Conservation (phyloP, 176 grass and related monocot genomes). For the Pontederia paniculata region DNA sequence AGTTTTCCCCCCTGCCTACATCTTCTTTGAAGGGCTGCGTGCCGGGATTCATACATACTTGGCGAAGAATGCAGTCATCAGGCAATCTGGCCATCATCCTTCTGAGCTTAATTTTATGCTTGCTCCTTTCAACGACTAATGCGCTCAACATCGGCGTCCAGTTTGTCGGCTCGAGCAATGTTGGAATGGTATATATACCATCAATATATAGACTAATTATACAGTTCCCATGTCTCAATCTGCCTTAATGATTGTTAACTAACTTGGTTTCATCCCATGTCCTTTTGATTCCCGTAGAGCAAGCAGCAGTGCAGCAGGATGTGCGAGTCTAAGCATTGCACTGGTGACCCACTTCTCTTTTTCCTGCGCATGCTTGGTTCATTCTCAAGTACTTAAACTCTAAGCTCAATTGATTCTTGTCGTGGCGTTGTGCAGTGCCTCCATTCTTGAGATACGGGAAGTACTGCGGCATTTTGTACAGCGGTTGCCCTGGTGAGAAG, state of each 20-base stretch:
- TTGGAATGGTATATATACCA: neutral
- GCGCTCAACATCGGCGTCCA: slow-evolving; percentile 67
- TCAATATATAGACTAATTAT: neutral
- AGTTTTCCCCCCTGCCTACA: too few relatives aligned
- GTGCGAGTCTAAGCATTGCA: slow-evolving; percentile 87
- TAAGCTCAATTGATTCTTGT: neutral
- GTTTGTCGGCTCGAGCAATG: slow-evolving; percentile 21
- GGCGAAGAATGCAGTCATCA: too few relatives aligned
- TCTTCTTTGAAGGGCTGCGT: too few relatives aligned
- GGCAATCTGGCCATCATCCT: too few relatives aligned
- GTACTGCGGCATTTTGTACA: slow-evolving; percentile 95
- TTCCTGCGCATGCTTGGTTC: neutral
- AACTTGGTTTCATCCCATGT: neutral
- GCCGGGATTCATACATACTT: too few relatives aligned
- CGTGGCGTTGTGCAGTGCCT: slow-evolving; percentile 24
- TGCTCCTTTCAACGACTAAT: neutral
- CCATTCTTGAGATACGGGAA: slow-evolving; percentile 79
- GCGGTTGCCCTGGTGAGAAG: slow-evolving; percentile 79
- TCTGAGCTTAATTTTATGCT: too few relatives aligned
- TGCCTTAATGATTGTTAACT: neutral
- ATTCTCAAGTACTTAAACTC: too few relatives aligned
- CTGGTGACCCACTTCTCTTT: slow-evolving; percentile 4
- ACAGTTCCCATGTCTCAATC: too few relatives aligned
- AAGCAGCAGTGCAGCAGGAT: slow-evolving; percentile 72
- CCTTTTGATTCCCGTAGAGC: slow-evolving; percentile 23